These are phyloP conservation scores for Leucogyrophana mollusca DNA, from an alignment of 768 basidiomycete genomes.

Conservation along the genomic window DNA sequence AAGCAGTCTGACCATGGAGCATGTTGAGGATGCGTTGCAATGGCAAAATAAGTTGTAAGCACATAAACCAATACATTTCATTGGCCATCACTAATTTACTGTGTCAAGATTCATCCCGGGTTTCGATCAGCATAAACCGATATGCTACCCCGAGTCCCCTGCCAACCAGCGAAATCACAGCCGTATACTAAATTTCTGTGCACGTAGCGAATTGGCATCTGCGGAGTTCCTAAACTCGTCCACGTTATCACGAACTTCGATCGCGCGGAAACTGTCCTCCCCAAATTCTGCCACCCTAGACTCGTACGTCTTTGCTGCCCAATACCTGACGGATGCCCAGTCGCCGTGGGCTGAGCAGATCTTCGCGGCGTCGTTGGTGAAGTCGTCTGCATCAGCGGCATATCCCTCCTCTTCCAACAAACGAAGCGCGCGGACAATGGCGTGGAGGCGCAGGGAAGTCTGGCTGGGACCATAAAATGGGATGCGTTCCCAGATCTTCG, in stretches of 20 bases:
- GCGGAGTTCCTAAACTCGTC: no score
- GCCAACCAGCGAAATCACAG: no score
- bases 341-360: constrained; percentile 20
- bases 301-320: constrained; percentile 17
- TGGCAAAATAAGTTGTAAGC: no score
- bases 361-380: constrained; percentile 16
- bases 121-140: no score
- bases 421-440: background rate
- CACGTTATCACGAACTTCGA: background rate
- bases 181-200: no score
- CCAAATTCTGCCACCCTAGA: constrained; percentile 19
- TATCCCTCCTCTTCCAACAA: constrained; percentile 18
- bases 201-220: no score
- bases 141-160: no score
- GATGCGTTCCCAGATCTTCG: constrained; percentile 9
- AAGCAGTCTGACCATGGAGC: no score
- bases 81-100: no score
- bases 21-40: no score
- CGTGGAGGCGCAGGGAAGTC: background rate
- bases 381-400: constrained; percentile 17
- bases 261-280: constrained; percentile 13
- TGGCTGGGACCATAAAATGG: background rate
- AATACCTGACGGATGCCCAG: constrained; percentile 22
- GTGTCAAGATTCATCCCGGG: no score
- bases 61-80: no score